These are phyloP conservation scores for Linderina pennispora DNA, from an alignment of 192 early-diverging fungal species.

Conservation along the genomic window DNA sequence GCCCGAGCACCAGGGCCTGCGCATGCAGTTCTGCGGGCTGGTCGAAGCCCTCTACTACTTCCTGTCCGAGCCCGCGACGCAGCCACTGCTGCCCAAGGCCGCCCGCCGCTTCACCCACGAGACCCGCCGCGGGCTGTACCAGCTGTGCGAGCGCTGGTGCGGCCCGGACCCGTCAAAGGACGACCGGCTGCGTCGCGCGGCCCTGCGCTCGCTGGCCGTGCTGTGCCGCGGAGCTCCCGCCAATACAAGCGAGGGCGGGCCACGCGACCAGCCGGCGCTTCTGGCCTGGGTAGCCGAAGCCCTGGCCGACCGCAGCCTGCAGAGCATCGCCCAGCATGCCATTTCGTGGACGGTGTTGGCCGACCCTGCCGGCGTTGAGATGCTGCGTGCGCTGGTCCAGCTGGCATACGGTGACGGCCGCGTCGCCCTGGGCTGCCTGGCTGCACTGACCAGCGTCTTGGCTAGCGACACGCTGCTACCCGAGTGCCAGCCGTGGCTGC, in stretches of 20 bases:
- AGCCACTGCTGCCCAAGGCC: conserved; percentile 3
- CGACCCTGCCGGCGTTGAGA: conserved; percentile 15
- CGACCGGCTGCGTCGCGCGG: conserved; percentile 64
- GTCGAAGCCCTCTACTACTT: conserved; percentile 79
- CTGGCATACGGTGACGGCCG: conserved; percentile 24
- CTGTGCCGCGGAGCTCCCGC: conserved; percentile 48
- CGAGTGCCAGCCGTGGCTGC: not conserved
- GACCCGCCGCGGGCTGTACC: conserved; percentile 67
- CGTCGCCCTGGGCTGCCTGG: conserved; percentile 29
- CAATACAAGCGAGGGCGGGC: conserved; percentile 11
- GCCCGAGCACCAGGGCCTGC: conserved; percentile 82
- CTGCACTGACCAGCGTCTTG: conserved; percentile 1
- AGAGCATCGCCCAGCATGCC: conserved; percentile 33
- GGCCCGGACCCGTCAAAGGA: conserved; percentile 65
- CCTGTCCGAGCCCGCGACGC: conserved; percentile 35
- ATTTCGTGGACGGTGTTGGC: conserved; percentile 34
- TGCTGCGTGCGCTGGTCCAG: conserved; percentile 38
- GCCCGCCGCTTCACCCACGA: conserved; percentile 67
- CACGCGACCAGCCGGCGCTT: conserved; percentile 30
- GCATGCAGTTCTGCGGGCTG: conserved; percentile 85
- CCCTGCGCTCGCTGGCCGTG: conserved; percentile 84
- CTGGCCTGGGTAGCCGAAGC: conserved; percentile 44
- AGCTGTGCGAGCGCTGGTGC: conserved; percentile 90
- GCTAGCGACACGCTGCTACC: not conserved
- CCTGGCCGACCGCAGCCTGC: conserved; percentile 16